Evolutionary conservation across 345 rosid species (phyloP).

Genomic region (Kandelia obovata): DNA sequence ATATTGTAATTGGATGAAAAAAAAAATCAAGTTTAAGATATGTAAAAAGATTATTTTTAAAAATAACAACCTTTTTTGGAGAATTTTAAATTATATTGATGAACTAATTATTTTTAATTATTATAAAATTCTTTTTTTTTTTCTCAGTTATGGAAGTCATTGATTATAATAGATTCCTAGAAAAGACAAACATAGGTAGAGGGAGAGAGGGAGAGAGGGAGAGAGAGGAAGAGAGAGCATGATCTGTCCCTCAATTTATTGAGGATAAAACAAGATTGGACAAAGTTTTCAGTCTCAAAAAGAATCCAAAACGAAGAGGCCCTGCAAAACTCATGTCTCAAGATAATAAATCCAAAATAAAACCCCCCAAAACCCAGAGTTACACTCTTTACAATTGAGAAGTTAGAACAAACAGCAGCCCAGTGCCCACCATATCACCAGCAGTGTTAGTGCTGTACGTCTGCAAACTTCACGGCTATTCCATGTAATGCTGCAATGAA

Average conservation of each 20-base stretch:
- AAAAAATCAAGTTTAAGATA: too few relatives aligned
- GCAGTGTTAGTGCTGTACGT: slow-evolving; percentile 1
- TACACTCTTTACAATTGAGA: slow-evolving; percentile 21
- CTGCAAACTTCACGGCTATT: slow-evolving; percentile 6
- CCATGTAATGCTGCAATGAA: slow-evolving; percentile 5
- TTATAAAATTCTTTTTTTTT: too few relatives aligned
- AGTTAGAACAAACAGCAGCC: slow-evolving; percentile 11
- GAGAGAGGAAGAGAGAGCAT: background rate
- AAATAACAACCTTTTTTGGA: too few relatives aligned
- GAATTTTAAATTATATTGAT: too few relatives aligned
- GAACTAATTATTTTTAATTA: too few relatives aligned
- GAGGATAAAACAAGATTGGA: background rate
- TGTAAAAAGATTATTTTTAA: too few relatives aligned
- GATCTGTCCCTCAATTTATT: slow-evolving; percentile 5
- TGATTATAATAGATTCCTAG: too few relatives aligned
- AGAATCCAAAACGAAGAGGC: slow-evolving; percentile 13
- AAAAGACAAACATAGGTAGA: too few relatives aligned
- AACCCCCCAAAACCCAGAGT: slow-evolving; percentile 6
- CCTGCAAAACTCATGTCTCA: slow-evolving; percentile 5
- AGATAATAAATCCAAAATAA: slow-evolving; percentile 9
- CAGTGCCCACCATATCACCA: slow-evolving; percentile 6
- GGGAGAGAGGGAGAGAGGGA: too few relatives aligned
- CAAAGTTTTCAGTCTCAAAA: slow-evolving; percentile 5
- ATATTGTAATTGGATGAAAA: too few relatives aligned
- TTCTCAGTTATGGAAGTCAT: too few relatives aligned